These are phyloP conservation scores for Zea mays DNA, from an alignment of 176 grass and related monocot species.

Conservation along the genomic window Zm-B73-REFERENCE-NAM-5.0 NC_050097.1:192014501-192015000, in stretches of 20 bases:
- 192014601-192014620: conserved; percentile 51
- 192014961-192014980: conserved; percentile 75
- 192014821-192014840: conserved; percentile 24
- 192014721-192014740: conserved; percentile 73
- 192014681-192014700: conserved; percentile 81
- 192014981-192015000: conserved; percentile 40
- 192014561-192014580: conserved; percentile 74
- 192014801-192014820: conserved; percentile 14
- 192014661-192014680: conserved; percentile 72
- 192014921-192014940: conserved; percentile 53
- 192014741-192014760: conserved; percentile 64
- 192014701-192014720: conserved; percentile 93
- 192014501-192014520: conserved; percentile 71
- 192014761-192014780: conserved; percentile 95
- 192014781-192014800: conserved; percentile 25
- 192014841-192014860: conserved; percentile 71
- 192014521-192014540: conserved; percentile 84
- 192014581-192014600: conserved; percentile 78
- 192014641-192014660: conserved; percentile 67
- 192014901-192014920: conserved; percentile 70
- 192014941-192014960: conserved; percentile 67
- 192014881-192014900: conserved; percentile 74
- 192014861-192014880: conserved; percentile 44
- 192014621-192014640: conserved; percentile 72
- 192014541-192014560: conserved; percentile 78